A percentile compares a stretch with the other conserved stretches of the same genome.
Evolutionary conservation across 495 filamentous ascomycete species (phyloP).

Genomic region (Podospora tetraspora): DNA sequence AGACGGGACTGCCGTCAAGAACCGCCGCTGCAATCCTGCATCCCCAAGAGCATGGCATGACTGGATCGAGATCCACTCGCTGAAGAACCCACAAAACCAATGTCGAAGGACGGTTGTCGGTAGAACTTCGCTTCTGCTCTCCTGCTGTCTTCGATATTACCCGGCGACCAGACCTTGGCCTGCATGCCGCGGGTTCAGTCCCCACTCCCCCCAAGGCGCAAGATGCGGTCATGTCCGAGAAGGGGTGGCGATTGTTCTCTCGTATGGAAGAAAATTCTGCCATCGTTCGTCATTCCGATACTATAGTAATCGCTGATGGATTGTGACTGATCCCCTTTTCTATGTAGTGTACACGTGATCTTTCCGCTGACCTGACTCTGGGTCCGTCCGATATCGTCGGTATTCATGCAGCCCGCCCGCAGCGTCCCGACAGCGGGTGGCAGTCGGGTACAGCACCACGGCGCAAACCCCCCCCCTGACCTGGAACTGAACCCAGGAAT

Average conservation of each 20-base stretch:
- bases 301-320: not conserved
- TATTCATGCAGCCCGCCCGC: not conserved
- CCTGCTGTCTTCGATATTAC: not conserved
- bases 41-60: not conserved
- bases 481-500: not conserved
- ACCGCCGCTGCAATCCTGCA: not conserved
- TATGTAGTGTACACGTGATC: not conserved
- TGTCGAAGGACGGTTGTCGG: not conserved
- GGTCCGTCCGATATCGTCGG: not conserved
- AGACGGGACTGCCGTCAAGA: not conserved
- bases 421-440: not conserved
- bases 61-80: not conserved
- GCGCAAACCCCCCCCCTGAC: not conserved
- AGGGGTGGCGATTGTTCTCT: not conserved
- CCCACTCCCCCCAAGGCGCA: not conserved
- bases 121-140: not conserved
- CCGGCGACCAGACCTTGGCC: not conserved
- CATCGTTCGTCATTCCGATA: not conserved
- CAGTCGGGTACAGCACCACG: not conserved
- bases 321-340: not conserved
- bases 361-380: not conserved
- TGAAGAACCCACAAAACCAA: not conserved
- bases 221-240: not conserved
- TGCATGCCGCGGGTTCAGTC: not conserved
- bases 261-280: not conserved